Percentiles rank a stretch among this genome's conserved stretches.
These are phyloP conservation scores for Fusarium pseudocircinatum DNA, from an alignment of 2,329 filamentous ascomycete genomes.

Conservation along the genomic window DNA sequence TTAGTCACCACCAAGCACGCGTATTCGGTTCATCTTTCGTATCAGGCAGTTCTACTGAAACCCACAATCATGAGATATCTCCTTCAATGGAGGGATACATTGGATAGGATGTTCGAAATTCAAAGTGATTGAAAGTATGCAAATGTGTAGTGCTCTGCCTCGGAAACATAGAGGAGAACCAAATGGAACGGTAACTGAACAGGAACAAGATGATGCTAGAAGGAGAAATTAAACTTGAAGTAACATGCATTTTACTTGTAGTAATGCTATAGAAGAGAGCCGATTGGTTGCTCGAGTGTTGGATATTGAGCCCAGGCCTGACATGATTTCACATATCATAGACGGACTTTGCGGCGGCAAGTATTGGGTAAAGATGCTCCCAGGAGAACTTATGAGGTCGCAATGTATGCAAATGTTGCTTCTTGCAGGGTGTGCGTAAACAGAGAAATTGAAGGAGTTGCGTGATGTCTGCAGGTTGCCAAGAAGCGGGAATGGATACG, in stretches of 20 bases:
- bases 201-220: background rate
- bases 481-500: background rate
- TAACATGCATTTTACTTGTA: too few relatives aligned
- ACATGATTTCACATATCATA: background rate
- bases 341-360: background rate
- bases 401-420: background rate
- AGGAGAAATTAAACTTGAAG: background rate
- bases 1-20: background rate
- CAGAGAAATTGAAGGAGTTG: background rate
- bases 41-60: background rate
- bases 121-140: background rate
- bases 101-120: background rate
- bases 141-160: background rate
- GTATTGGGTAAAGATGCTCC: background rate
- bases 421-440: background rate
- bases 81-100: background rate
- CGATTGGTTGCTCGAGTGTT: background rate
- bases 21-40: background rate
- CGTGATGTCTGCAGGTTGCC: background rate
- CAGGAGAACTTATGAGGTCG: background rate
- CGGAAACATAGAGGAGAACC: background rate
- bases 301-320: background rate
- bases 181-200: too few relatives aligned
- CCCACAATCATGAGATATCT: background rate
- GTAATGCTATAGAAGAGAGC: background rate